Percentiles rank a stretch among this genome's conserved stretches.
phyloP scores from a whole-genome alignment of 805 yeast genomes.

The Blastobotrys parvus region DNA sequence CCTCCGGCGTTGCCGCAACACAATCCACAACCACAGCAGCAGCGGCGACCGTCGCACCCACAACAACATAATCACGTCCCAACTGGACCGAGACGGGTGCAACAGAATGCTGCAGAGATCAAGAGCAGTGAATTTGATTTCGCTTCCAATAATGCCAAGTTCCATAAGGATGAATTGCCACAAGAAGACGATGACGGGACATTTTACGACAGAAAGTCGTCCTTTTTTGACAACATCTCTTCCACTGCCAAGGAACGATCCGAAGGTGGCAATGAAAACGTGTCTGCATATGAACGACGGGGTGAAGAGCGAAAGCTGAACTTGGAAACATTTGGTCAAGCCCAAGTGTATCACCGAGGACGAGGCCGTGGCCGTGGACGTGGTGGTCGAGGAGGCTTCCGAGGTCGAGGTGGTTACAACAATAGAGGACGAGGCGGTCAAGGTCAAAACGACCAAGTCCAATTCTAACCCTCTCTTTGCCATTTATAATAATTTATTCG shows the following conservation, averaged over 20 bases:
- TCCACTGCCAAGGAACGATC: slow-evolving; percentile 38
- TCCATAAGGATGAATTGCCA: slow-evolving; percentile 36
- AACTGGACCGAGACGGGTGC: slow-evolving; percentile 4
- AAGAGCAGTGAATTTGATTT: slow-evolving; percentile 59
- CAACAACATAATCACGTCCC: slow-evolving; percentile 5
- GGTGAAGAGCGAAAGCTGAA: slow-evolving; percentile 64
- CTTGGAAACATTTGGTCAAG: slow-evolving; percentile 77
- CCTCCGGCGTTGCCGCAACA: background rate
- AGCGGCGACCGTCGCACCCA: slow-evolving; percentile 1
- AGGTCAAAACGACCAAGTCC: background rate
- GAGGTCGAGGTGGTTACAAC: slow-evolving; percentile 29
- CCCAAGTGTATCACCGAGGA: slow-evolving; percentile 39
- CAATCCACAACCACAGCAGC: background rate
- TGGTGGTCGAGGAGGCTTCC: slow-evolving; percentile 28
- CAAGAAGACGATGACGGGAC: slow-evolving; percentile 22
- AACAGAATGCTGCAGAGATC: slow-evolving; percentile 6
- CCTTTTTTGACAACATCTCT: slow-evolving; percentile 84
- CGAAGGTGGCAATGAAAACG: slow-evolving; percentile 34
- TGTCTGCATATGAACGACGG: slow-evolving; percentile 43
- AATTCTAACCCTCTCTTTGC: slow-evolving; percentile 1
- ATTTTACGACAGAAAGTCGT: slow-evolving; percentile 65
- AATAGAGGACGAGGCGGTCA: background rate
- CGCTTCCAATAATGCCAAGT: slow-evolving; percentile 63
- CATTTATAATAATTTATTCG: too few relatives aligned
- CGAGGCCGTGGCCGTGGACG: slow-evolving; percentile 41